Conservation (phyloP, 768 basidiomycete species). For the Chiua virens region DNA sequence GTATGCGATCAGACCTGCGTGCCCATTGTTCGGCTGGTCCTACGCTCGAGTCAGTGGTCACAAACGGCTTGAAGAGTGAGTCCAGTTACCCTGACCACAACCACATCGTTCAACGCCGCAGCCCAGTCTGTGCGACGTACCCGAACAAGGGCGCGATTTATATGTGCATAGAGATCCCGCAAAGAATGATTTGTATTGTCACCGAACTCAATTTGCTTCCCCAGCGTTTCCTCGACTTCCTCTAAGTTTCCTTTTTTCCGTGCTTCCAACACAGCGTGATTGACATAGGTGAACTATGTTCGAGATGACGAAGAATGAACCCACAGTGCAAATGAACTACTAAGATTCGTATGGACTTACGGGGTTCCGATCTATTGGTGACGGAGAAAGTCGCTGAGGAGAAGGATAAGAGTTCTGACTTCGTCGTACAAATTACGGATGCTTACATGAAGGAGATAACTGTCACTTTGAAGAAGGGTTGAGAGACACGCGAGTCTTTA, state of each 20-base stretch:
- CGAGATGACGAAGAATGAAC: background rate
- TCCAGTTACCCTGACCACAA: background rate
- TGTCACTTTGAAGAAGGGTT: background rate
- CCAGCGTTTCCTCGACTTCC: constrained; percentile 4
- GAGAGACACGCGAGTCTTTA: too few relatives aligned
- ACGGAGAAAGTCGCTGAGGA: constrained; percentile 5
- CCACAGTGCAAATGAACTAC: too few relatives aligned
- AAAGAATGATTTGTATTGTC: too few relatives aligned
- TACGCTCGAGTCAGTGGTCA: background rate
- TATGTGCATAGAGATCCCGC: constrained; percentile 1
- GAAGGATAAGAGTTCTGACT: background rate
- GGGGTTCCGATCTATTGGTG: background rate
- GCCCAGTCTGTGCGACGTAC: background rate
- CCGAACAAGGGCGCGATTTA: constrained; percentile 20
- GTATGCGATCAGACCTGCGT: background rate
- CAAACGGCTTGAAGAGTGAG: too few relatives aligned
- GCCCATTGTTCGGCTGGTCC: background rate
- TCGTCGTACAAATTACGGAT: too few relatives aligned
- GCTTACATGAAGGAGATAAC: constrained; percentile 6
- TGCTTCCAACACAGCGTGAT: background rate
- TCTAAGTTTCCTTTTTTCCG: constrained; percentile 10
- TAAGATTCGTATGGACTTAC: background rate
- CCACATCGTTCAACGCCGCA: constrained; percentile 8
- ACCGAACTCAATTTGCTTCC: constrained; percentile 9
- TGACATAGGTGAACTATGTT: constrained; percentile 14